A percentile compares a stretch with the other conserved stretches of the same genome.
These are phyloP conservation scores for Candida namnaoensis DNA, from an alignment of 805 yeast genomes.

Conservation along the genomic window DNA sequence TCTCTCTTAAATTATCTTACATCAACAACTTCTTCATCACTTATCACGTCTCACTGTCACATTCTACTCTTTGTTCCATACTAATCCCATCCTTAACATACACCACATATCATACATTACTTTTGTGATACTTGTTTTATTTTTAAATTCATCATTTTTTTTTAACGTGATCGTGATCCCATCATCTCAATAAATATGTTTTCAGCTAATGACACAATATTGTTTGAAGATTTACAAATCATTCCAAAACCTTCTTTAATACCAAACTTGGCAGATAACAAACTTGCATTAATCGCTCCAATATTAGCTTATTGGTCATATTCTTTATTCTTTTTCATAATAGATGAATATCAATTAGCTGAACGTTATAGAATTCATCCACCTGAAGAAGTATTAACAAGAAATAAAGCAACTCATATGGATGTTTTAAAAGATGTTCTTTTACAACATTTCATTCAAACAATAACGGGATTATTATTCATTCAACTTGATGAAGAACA, in stretches of 20 bases:
- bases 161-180: too few species aligned
- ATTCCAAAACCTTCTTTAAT: conserved; percentile 35
- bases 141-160: too few species aligned
- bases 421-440: conserved; percentile 79
- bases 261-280: conserved; percentile 60
- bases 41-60: too few species aligned
- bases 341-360: conserved; percentile 69
- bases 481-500: conserved; percentile 49
- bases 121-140: too few species aligned
- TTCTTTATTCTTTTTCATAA: conserved; percentile 62
- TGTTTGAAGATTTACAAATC: background rate
- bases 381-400: conserved; percentile 66
- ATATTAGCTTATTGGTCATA: conserved; percentile 78
- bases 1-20: too few species aligned
- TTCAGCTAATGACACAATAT: background rate
- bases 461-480: conserved; percentile 54
- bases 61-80: too few species aligned
- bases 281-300: conserved; percentile 67
- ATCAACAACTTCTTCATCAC: too few species aligned
- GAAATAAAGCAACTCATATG: conserved; percentile 64
- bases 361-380: conserved; percentile 89
- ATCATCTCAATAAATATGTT: too few species aligned
- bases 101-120: too few species aligned
- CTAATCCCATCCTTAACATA: too few species aligned
- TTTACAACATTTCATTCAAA: conserved; percentile 78